Percentiles rank a stretch among this genome's conserved stretches.
phyloP scores from a whole-genome alignment of 345 rosid species.

The Raphanus raphanistrum region DNA sequence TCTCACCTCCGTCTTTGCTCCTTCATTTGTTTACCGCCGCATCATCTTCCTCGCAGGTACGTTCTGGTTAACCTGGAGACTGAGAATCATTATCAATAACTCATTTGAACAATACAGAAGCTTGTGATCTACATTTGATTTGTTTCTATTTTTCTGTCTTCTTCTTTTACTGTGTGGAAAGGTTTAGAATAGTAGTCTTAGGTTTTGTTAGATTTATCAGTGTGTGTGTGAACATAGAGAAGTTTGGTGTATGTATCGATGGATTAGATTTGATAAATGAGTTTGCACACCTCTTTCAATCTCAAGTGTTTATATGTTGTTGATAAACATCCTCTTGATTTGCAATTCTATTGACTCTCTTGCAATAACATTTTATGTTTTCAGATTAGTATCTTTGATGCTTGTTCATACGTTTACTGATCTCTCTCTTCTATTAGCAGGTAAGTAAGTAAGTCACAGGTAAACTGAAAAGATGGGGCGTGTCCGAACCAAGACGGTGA shows the following conservation, averaged over 20 bases:
- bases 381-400: background rate
- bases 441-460: constrained; percentile 24
- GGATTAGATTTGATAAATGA: background rate
- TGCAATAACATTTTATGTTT: background rate
- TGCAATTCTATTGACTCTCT: background rate
- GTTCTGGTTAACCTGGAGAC: background rate
- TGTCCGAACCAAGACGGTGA: constrained; percentile 86
- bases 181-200: background rate
- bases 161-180: background rate
- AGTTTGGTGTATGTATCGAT: background rate
- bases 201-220: background rate
- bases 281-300: background rate
- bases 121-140: background rate
- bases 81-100: background rate
- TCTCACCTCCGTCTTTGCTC: background rate
- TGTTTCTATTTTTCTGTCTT: background rate
- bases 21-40: background rate
- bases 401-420: background rate
- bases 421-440: constrained; percentile 1
- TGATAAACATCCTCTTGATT: background rate
- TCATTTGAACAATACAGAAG: background rate
- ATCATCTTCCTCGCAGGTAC: background rate
- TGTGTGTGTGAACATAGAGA: background rate
- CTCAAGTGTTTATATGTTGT: background rate
- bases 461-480: constrained; percentile 60